Conservation (phyloP, 2,329 filamentous ascomycete genomes). For the Exophiala bonariae region DNA sequence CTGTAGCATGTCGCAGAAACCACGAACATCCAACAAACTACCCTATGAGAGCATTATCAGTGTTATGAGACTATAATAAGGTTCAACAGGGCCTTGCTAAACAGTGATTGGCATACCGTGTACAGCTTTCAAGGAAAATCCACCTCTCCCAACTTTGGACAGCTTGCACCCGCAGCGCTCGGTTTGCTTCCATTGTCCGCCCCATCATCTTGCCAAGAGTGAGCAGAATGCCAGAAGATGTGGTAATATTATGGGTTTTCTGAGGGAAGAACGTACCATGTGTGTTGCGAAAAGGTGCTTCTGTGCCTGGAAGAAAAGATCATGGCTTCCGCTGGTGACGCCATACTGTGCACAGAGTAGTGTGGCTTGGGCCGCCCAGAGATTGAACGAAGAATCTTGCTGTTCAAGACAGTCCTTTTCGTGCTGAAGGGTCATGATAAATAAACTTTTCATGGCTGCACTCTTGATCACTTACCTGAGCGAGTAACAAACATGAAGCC, state of each 20-base stretch:
- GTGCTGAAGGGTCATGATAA: background rate
- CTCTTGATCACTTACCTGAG: background rate
- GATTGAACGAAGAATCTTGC: background rate
- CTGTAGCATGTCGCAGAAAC: slow-evolving; percentile 5
- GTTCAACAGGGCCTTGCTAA: no score
- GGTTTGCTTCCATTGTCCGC: background rate
- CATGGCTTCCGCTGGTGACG: background rate
- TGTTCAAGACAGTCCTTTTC: background rate
- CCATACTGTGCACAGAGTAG: slow-evolving; percentile 9
- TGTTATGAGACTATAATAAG: no score
- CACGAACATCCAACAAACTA: slow-evolving; percentile 12
- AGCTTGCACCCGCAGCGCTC: background rate
- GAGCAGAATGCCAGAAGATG: no score
- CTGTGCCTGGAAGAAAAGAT: slow-evolving; percentile 4
- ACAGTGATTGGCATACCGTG: background rate
- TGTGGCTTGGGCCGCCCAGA: slow-evolving; percentile 2
- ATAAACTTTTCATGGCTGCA: no score
- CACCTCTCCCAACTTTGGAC: slow-evolving; percentile 5
- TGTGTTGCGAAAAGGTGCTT: slow-evolving; percentile 1
- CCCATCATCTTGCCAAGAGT: background rate
- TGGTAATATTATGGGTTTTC: no score
- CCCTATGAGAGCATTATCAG: background rate
- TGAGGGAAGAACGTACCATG: background rate
- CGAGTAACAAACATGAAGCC: slow-evolving; percentile 1
- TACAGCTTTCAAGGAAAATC: slow-evolving; percentile 7